Evolutionary conservation across 2,329 filamentous ascomycete genomes (phyloP), one percentile per base, ranked within the genome.

Genomic region (Hawksworthiomyces lignivorus): DNA sequence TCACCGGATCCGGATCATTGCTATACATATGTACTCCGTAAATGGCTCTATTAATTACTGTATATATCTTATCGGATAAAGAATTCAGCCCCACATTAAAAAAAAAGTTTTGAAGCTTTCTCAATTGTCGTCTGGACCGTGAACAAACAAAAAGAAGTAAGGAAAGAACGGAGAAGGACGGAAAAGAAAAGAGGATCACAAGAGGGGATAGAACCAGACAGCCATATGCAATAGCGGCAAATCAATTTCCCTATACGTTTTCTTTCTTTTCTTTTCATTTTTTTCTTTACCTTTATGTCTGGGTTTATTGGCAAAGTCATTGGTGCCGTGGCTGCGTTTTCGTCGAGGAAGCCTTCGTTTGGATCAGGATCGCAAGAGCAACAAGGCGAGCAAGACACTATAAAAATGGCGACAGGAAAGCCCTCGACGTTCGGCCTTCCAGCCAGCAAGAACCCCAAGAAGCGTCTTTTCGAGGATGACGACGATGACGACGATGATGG

Each of bases 401-500:
- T 20, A 32, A 26, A 24, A 12, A 43, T 39, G 39, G 18, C 36
- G 7, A 19, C 26, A 26, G 29, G 32, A 24, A 35, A 9, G 30
- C 22, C 32, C 14, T 18, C 24, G 39, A 8, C 24, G 8, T n/a
- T n/a, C n/a, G 24, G 24, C 8, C 24, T 26, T 2, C 19, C 40
- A 9, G 14, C 24, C 26, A 31, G 22, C 39, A 40, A 33, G 32
- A 41, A 31, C 37, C 20, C 43, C 3, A 74, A 71, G 58, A 68
- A 69, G 53, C 62, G 57, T 22, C 61, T 80, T 24, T 69, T 82
- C 36, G 75, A 79, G 50, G 75, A 78, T 11, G 53, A 71, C 43
- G 64, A 67, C 19, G 63, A 65, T 37, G 63, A 66, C 40, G 61
- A 60, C 14, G 62, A 66, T 35, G 64, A 64, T 36, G 63, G 18